phyloP scores from a whole-genome alignment of 2,329 filamentous ascomycete species.

The Alternaria infectoria region DNA sequence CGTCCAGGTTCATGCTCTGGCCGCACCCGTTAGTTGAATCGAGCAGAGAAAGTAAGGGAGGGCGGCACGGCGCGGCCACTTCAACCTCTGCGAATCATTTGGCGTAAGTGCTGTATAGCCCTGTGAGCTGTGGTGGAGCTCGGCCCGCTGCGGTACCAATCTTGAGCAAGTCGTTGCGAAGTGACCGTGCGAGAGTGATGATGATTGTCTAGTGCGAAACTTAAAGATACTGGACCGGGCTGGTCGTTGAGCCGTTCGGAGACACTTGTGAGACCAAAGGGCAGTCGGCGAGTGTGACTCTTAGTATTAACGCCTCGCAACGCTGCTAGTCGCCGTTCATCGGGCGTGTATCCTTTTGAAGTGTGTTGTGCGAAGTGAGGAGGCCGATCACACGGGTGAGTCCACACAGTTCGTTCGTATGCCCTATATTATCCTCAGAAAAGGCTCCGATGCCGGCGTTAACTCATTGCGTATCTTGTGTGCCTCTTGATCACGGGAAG shows the following conservation, averaged over 20 bases:
- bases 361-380: conserved; percentile 15
- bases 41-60: conserved; percentile 19
- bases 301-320: background rate
- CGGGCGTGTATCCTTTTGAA: conserved; percentile 18
- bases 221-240: background rate
- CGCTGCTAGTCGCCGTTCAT: conserved; percentile 4
- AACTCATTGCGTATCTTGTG: background rate
- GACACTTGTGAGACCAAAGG: conserved; percentile 5
- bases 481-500: background rate
- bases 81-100: conserved; percentile 34
- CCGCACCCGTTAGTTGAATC: conserved; percentile 3
- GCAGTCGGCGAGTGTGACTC: background rate
- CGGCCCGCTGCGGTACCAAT: conserved; percentile 27
- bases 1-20: conserved; percentile 5
- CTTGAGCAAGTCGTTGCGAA: conserved; percentile 15
- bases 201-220: conserved; percentile 7
- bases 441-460: background rate
- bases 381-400: background rate
- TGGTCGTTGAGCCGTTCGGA: conserved; percentile 8
- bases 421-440: background rate
- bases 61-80: conserved; percentile 40
- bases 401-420: background rate
- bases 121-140: conserved; percentile 29
- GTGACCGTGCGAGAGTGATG: conserved; percentile 10
- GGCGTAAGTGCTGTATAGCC: conserved; percentile 9